phyloP scores from a whole-genome alignment of 768 basidiomycete species.

The Cystobasidium tubakii region DNA sequence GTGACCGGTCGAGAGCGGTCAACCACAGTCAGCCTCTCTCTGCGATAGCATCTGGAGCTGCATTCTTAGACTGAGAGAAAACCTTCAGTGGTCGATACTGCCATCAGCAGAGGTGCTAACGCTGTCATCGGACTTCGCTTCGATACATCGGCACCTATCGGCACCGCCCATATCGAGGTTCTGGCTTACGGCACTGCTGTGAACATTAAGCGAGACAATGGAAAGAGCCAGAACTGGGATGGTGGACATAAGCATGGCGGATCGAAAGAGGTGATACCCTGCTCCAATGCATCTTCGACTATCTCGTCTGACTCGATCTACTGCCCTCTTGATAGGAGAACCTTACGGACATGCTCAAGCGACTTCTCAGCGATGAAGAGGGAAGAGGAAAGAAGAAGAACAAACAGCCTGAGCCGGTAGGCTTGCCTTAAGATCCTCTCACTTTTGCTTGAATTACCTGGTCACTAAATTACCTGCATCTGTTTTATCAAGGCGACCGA shows the following conservation, averaged over 20 bases:
- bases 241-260: neutral
- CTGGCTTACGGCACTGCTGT: slow-evolving; percentile 32
- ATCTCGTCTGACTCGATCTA: too few relatives aligned
- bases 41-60: too few relatives aligned
- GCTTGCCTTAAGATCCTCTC: neutral
- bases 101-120: slow-evolving; percentile 24
- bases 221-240: neutral
- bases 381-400: slow-evolving; percentile 22
- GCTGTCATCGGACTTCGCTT: slow-evolving; percentile 26
- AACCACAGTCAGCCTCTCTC: neutral
- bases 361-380: neutral
- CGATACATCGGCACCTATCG: slow-evolving; percentile 25
- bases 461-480: neutral
- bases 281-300: neutral
- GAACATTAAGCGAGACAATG: slow-evolving; percentile 17
- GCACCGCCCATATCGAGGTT: neutral
- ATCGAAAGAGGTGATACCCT: neutral
- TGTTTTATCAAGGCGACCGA: slow-evolving; percentile 2
- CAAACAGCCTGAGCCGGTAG: neutral
- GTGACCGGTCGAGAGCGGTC: neutral
- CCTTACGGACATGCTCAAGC: neutral
- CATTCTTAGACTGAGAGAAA: neutral
- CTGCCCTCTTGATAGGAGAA: too few relatives aligned
- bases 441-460: neutral
- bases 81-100: slow-evolving; percentile 13